Evolutionary conservation across 2,329 filamentous ascomycete species (phyloP).

Genomic region (Verticillium nubilum): DNA sequence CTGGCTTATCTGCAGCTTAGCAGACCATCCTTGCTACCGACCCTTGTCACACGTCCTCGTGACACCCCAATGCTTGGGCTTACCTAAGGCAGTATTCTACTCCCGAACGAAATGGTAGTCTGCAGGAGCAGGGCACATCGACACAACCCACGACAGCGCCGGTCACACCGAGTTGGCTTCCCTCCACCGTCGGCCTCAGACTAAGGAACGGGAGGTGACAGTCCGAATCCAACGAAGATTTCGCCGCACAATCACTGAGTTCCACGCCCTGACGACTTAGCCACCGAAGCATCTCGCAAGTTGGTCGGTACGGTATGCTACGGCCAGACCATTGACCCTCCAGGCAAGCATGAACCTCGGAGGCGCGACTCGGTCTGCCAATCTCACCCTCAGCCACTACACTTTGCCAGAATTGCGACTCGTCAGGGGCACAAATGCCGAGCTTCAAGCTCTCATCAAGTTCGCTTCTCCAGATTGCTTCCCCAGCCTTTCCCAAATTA

Average conservation of each 20-base stretch:
- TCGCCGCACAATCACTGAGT: background rate
- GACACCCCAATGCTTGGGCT: background rate
- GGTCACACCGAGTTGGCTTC: background rate
- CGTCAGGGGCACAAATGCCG: background rate
- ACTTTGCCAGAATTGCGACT: background rate
- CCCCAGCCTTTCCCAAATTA: background rate
- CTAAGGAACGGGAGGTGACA: background rate
- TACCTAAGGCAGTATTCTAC: background rate
- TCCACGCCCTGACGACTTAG: background rate
- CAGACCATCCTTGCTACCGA: background rate
- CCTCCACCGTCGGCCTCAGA: background rate
- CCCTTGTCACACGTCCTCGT: background rate
- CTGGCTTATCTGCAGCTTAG: slow-evolving; percentile 1
- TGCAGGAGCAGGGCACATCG: background rate
- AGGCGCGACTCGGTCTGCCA: background rate
- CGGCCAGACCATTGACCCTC: slow-evolving; percentile 7
- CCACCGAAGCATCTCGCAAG: background rate
- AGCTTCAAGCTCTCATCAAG: background rate
- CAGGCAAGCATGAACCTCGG: background rate
- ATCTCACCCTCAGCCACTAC: background rate
- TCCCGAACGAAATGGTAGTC: background rate
- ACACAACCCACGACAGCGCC: background rate
- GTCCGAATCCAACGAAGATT: background rate
- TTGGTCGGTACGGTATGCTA: background rate
- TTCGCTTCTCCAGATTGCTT: background rate